phyloP scores from a whole-genome alignment of 371 early-diverging fungal species.

The Haplosporangium sp. region DNA sequence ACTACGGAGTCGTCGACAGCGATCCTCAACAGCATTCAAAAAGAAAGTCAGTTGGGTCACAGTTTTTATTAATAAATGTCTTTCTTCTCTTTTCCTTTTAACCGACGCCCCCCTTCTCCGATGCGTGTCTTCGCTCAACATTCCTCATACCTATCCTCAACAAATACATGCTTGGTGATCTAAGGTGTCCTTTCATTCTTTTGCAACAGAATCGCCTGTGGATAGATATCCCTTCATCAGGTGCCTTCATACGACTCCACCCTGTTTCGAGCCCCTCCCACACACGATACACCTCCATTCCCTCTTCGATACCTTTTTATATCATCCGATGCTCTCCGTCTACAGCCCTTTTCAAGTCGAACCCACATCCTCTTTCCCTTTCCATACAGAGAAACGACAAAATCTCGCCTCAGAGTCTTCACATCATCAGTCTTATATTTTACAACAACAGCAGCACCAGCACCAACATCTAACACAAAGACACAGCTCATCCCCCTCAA shows the following conservation, averaged over 20 bases:
- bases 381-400: constrained; percentile 44
- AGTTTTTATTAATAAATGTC: constrained; percentile 29
- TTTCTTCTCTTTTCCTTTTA: background rate
- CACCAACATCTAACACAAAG: constrained; percentile 1
- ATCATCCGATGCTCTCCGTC: constrained; percentile 40
- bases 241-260: too few relatives aligned
- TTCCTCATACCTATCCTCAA: background rate
- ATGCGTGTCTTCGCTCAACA: background rate
- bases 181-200: too few relatives aligned
- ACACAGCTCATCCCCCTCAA: constrained; percentile 17
- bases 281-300: background rate
- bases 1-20: too few relatives aligned
- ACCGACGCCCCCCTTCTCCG: background rate
- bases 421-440: constrained; percentile 6
- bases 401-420: constrained; percentile 11
- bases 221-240: too few relatives aligned
- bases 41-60: too few relatives aligned
- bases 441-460: constrained; percentile 11
- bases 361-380: constrained; percentile 48
- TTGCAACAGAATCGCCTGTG: too few relatives aligned
- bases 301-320: background rate
- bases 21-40: too few relatives aligned
- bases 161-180: background rate
- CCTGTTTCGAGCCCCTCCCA: background rate
- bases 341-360: constrained; percentile 49